Evolutionary conservation across 768 basidiomycete genomes (phyloP), one percentile per base, ranked within the genome.

Genomic region (Leccinellum luteum): DNA sequence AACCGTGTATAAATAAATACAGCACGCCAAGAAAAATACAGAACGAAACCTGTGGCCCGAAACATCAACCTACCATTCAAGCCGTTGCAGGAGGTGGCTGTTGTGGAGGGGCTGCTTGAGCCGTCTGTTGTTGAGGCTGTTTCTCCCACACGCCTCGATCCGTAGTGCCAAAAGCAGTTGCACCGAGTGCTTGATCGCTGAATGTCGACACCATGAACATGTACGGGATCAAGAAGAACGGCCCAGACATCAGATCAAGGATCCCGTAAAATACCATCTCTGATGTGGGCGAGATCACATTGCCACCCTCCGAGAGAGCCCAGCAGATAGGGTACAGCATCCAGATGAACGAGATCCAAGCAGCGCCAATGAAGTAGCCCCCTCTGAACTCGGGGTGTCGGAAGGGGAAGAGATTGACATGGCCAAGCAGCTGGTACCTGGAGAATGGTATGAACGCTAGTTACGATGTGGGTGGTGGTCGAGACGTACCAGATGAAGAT

Each of bases 181-280:
- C 3, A 1, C 13, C 54, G 4, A 71, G 17, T 1, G 7, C 2
- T 12, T 6, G 28, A 1, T 30, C 17, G 21, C 44, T 30, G 1
- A 60, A 34, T 1, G 4, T 3, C 0, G 27, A 19, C 27, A 68
- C 6, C 3, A 59, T 55, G 4, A n/a, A 68, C 30, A 78, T 64
- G 57, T 64, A 75, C 48, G 63, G 56, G 48, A 73, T 50, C 17
- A 79, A 63, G 68, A 76, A 78, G 23, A 78, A 55, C 0, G 77
- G 77, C 1, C 68, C 75, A 1, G 77, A 66, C 52, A 77, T 8
- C 28, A 77, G 47, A 45, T 78, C 77, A 55, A 78, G 73, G 55
- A 84, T 73, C 50, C 82, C 82, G 68, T 83, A 83, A 66, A 75
- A 79, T 56, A 82, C 71, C 80, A 83, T 83, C 69, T 85, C 83